phyloP scores from a whole-genome alignment of 2,329 filamentous ascomycete species.

The Beauveria asiatica region DNA sequence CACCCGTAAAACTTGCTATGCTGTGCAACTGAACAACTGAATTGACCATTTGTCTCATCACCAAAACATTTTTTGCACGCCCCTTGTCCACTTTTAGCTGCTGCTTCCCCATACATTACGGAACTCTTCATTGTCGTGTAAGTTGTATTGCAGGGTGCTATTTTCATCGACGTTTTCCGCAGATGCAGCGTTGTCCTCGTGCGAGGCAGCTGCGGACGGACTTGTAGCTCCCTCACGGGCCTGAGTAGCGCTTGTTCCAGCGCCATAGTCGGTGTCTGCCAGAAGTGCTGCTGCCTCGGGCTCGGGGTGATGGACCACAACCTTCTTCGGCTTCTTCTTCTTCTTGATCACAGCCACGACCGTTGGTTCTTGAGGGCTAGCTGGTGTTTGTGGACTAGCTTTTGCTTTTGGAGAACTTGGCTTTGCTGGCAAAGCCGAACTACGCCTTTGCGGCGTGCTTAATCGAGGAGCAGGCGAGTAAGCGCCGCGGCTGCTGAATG shows the following conservation, averaged over 20 bases:
- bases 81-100: background rate
- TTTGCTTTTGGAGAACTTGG: constrained; percentile 16
- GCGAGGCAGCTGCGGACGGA: constrained; percentile 5
- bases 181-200: constrained; percentile 6
- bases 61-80: background rate
- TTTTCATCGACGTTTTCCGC: constrained; percentile 11
- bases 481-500: constrained; percentile 21
- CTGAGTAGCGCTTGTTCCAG: background rate
- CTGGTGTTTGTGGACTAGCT: constrained; percentile 16
- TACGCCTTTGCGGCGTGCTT: constrained; percentile 7
- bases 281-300: constrained; percentile 21
- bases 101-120: constrained; percentile 35
- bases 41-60: background rate
- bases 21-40: constrained; percentile 5
- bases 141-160: constrained; percentile 19
- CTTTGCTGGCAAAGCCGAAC: constrained; percentile 14
- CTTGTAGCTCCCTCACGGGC: constrained; percentile 17
- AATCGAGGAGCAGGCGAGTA: constrained; percentile 18
- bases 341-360: constrained; percentile 30
- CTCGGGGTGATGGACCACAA: constrained; percentile 24
- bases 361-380: constrained; percentile 16
- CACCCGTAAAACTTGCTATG: constrained; percentile 21
- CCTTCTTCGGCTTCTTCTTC: constrained; percentile 30
- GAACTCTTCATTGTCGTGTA: constrained; percentile 35
- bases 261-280: constrained; percentile 17